These are phyloP conservation scores for Verticillium albo-atrum DNA, from an alignment of 2,329 filamentous ascomycete genomes.

Conservation along the genomic window DNA sequence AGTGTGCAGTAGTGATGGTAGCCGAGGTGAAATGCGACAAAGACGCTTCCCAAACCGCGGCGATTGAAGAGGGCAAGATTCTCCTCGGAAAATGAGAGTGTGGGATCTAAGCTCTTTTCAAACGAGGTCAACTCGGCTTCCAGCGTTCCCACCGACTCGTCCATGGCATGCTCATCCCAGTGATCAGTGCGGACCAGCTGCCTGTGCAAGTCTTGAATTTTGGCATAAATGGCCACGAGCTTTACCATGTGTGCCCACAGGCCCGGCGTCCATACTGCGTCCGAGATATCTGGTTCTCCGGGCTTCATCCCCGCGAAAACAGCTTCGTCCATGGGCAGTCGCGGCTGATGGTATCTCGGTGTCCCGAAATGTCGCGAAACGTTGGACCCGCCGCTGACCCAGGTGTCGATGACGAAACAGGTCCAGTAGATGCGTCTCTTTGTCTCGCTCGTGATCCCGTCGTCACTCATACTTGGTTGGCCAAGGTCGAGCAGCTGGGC, in stretches of 20 bases:
- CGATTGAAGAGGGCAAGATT: slow-evolving; percentile 18
- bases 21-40: slow-evolving; percentile 27
- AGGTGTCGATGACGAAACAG: slow-evolving; percentile 26
- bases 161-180: slow-evolving; percentile 22
- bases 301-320: slow-evolving; percentile 12
- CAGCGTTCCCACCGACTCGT: slow-evolving; percentile 14
- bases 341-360: slow-evolving; percentile 6
- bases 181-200: slow-evolving; percentile 19
- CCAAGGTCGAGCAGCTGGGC: slow-evolving; percentile 24
- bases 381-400: slow-evolving; percentile 25
- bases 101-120: slow-evolving; percentile 14
- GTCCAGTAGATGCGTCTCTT: slow-evolving; percentile 28
- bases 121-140: slow-evolving; percentile 18
- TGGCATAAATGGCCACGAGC: slow-evolving; percentile 23
- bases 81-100: slow-evolving; percentile 16
- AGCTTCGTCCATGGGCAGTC: slow-evolving; percentile 23
- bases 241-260: slow-evolving; percentile 27
- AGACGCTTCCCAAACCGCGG: slow-evolving; percentile 22
- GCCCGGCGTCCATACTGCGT: slow-evolving; percentile 18
- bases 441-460: slow-evolving; percentile 19
- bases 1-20: slow-evolving; percentile 28
- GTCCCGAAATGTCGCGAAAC: slow-evolving; percentile 20
- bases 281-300: slow-evolving; percentile 14
- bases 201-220: slow-evolving; percentile 25
- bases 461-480: slow-evolving; percentile 12